Percentiles rank a stretch among this genome's conserved stretches.
Evolutionary conservation across 2,329 filamentous ascomycete species (phyloP).

Genomic region (Dothideomycetidae sp.): DNA sequence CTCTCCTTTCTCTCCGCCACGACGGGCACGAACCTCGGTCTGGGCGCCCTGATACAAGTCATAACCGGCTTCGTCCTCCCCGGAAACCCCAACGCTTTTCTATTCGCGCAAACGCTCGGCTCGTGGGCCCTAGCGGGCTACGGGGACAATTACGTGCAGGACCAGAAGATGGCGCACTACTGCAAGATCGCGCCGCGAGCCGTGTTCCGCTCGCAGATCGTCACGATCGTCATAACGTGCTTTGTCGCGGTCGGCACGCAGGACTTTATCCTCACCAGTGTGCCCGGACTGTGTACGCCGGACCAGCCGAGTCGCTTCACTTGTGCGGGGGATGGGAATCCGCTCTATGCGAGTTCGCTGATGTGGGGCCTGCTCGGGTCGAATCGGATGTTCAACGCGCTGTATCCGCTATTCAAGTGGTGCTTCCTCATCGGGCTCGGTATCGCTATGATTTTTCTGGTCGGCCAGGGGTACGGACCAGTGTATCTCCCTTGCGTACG

Average conservation of each 20-base stretch:
- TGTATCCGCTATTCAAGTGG: slow-evolving; percentile 30
- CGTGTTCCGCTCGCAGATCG: not conserved
- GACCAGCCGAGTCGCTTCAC: slow-evolving; percentile 2
- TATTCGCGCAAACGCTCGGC: not conserved
- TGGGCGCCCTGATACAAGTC: not conserved
- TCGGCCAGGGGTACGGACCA: slow-evolving; percentile 31
- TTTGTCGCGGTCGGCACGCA: not conserved
- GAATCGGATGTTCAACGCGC: slow-evolving; percentile 32
- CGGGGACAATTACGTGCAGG: slow-evolving; percentile 24
- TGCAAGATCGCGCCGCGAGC: not conserved
- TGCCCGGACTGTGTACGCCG: slow-evolving; percentile 15
- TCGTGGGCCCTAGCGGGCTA: not conserved
- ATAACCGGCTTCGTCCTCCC: not conserved
- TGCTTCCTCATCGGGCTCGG: not conserved
- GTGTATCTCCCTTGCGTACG: slow-evolving; percentile 27
- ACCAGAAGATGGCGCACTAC: slow-evolving; percentile 22
- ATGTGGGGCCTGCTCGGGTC: slow-evolving; percentile 32
- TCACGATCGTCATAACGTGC: not conserved
- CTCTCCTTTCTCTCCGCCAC: not conserved
- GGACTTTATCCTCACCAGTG: slow-evolving; percentile 14
- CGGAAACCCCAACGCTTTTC: not conserved
- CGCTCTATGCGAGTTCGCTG: not conserved
- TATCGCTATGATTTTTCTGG: slow-evolving; percentile 27
- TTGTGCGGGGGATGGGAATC: slow-evolving; percentile 11
- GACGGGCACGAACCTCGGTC: not conserved